phyloP scores from a whole-genome alignment of 2,329 filamentous ascomycete species.

The Chalara sp. region DNA sequence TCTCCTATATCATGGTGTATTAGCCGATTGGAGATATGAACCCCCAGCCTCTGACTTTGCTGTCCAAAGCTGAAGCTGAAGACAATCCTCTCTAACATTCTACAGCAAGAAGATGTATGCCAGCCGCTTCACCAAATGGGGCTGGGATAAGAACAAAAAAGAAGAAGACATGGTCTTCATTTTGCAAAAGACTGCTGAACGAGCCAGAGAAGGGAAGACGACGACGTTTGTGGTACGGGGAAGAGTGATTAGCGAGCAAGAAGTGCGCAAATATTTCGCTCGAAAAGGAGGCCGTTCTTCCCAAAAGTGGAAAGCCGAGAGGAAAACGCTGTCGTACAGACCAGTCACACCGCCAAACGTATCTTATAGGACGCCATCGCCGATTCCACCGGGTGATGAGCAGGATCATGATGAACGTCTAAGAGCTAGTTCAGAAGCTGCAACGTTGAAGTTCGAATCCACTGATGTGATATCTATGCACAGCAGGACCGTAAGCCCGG shows the following conservation, averaged over 20 bases:
- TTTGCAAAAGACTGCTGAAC: not conserved
- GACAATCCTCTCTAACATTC: not conserved
- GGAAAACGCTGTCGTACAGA: not conserved
- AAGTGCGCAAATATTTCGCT: not conserved
- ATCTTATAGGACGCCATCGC: not conserved
- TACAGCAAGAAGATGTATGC: not conserved
- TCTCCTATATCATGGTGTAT: not conserved
- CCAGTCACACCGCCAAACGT: not conserved
- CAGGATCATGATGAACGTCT: not conserved
- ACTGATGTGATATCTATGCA: not conserved
- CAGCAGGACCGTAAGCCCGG: not conserved
- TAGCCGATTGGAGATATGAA: not conserved
- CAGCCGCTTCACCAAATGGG: not conserved
- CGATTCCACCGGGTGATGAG: not conserved
- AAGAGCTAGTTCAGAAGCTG: too few species aligned
- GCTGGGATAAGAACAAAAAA: not conserved
- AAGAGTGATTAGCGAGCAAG: not conserved
- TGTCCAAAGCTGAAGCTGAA: not conserved
- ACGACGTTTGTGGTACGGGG: not conserved
- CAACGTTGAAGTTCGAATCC: too few species aligned
- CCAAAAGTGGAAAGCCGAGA: not conserved
- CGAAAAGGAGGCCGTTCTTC: not conserved
- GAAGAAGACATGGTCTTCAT: not conserved
- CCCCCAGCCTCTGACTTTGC: not conserved
- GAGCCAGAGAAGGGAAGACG: not conserved